Evolutionary conservation across 2,329 filamentous ascomycete species (phyloP), one percentile per base, ranked within the genome.

Genomic region (Fusarium pseudocircinatum): DNA sequence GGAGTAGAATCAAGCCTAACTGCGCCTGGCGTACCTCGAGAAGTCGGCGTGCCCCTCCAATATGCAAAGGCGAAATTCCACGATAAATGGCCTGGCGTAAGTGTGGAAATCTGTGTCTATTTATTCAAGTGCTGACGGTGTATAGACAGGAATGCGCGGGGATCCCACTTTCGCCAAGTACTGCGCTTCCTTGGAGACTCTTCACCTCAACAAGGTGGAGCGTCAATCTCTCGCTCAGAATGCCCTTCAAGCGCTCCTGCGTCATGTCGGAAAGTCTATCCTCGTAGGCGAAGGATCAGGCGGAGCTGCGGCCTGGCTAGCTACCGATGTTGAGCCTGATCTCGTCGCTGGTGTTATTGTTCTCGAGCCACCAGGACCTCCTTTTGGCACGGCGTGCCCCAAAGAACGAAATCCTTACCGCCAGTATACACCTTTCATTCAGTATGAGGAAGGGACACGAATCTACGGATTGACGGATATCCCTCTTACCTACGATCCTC

Each of bases 311-410:
- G 83, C 81, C 14, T 88, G 83, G 84, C 80, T 86, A 14, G 81
- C 86, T 14, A 85, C 84, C 4, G 88, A 91, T 71, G 78, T 79
- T 6, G 77, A 83, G 7, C 87, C 88, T 0, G 72, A 84, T 0
- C 79, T 86, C 1, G 84, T 90, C 4, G 83, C 83, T 26, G 84
- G 80, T 1, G 83, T 89, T 26, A 78, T 91, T 4, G 82, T 84
- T 2, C 69, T 91, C 18, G 89, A 90, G 73, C 88, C 88, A 0
- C 77, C 81, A 8, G 88, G 88, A 0, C 88, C 88, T 2, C 88
- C 87, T 0, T 89, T 86, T 72, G 81, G 80, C 16, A 74, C 59
- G 2, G 69, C 73, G 4, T 57, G 60, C 16, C 40, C 60, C 1
- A 69, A 56, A 13, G 40, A 12, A 44, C 49, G 20, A 14, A 72